Evolutionary conservation across 148 eudicot genomes (phyloP).

Genomic region (Rhododendron williamsianum): DNA sequence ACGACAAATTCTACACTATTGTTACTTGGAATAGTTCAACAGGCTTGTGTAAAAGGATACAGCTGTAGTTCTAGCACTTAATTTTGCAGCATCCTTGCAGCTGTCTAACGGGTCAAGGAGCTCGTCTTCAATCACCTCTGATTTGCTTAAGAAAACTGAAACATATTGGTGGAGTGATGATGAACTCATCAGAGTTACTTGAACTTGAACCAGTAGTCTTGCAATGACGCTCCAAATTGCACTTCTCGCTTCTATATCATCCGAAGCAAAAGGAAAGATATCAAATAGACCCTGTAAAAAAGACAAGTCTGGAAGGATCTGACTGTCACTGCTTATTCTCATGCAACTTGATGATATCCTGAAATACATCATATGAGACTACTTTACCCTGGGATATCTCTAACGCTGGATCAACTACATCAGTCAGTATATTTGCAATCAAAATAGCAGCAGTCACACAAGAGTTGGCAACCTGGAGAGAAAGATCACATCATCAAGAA

Average conservation of each 20-base stretch:
- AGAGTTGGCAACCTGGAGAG: conserved; percentile 69
- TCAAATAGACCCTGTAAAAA: conserved; percentile 74
- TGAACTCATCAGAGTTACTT: conserved; percentile 45
- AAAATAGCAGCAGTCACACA: conserved; percentile 85
- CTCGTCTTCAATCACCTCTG: conserved; percentile 74
- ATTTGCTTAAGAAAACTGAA: conserved; percentile 43
- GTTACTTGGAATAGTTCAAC: not conserved
- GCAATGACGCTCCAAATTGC: conserved; percentile 83
- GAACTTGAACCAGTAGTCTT: conserved; percentile 39
- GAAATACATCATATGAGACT: not conserved
- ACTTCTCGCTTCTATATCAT: conserved; percentile 69
- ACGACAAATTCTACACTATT: not conserved
- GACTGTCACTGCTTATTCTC: conserved; percentile 15
- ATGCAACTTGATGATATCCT: not conserved
- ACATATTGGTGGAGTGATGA: conserved; percentile 44
- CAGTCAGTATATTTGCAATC: conserved; percentile 78
- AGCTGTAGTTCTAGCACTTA: conserved; percentile 39
- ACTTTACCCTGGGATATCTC: conserved; percentile 67
- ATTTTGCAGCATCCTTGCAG: conserved; percentile 22
- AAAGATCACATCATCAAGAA: not conserved
- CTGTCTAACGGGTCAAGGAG: conserved; percentile 48
- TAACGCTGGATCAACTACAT: conserved; percentile 47
- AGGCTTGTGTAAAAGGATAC: conserved; percentile 53
- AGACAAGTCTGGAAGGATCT: conserved; percentile 41
- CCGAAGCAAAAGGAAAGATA: conserved; percentile 70